Percentiles rank a stretch among this genome's conserved stretches.
Conservation (phyloP, 2,329 filamentous ascomycete species). For the Sordariomycetes sp. region DNA sequence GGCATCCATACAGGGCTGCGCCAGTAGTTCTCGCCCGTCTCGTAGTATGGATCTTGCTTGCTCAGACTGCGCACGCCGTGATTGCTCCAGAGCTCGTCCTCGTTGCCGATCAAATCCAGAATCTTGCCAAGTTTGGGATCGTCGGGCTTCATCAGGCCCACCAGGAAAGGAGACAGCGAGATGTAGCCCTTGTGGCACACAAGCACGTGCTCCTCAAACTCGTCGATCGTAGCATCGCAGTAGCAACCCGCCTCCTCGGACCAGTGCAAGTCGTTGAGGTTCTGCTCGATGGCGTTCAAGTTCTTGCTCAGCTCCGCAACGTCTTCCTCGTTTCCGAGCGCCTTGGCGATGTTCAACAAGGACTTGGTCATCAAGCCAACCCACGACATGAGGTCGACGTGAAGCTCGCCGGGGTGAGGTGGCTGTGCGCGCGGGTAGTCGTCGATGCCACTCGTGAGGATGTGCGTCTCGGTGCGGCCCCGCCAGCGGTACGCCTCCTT, state of each 20-base stretch:
- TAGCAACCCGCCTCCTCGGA: slow-evolving; percentile 70
- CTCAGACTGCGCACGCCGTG: slow-evolving; percentile 87
- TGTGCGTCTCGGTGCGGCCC: slow-evolving; percentile 76
- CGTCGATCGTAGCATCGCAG: slow-evolving; percentile 92
- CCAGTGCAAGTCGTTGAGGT: slow-evolving; percentile 94
- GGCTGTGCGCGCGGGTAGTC: slow-evolving; percentile 93
- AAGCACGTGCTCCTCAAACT: slow-evolving; percentile 80
- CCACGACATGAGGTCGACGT: slow-evolving; percentile 92
- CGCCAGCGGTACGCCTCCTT: slow-evolving; percentile 95
- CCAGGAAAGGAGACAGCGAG: slow-evolving; percentile 84
- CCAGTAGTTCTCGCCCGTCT: slow-evolving; percentile 95
- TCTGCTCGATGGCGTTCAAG: slow-evolving; percentile 68
- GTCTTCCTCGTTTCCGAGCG: slow-evolving; percentile 70
- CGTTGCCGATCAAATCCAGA: slow-evolving; percentile 69
- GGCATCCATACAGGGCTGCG: slow-evolving; percentile 90
- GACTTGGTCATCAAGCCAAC: slow-evolving; percentile 91
- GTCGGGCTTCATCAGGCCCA: slow-evolving; percentile 67
- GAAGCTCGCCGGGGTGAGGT: slow-evolving; percentile 89
- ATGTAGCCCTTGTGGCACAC: slow-evolving; percentile 98
- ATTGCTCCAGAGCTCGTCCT: slow-evolving; percentile 81
- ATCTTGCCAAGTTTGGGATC: slow-evolving; percentile 66
- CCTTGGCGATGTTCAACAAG: slow-evolving; percentile 69
- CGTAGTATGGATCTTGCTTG: slow-evolving; percentile 73
- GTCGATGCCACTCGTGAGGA: slow-evolving; percentile 87
- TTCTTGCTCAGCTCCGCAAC: slow-evolving; percentile 61